Conservation (phyloP, 2,329 filamentous ascomycete species). For the Beauveria medogensis region DNA sequence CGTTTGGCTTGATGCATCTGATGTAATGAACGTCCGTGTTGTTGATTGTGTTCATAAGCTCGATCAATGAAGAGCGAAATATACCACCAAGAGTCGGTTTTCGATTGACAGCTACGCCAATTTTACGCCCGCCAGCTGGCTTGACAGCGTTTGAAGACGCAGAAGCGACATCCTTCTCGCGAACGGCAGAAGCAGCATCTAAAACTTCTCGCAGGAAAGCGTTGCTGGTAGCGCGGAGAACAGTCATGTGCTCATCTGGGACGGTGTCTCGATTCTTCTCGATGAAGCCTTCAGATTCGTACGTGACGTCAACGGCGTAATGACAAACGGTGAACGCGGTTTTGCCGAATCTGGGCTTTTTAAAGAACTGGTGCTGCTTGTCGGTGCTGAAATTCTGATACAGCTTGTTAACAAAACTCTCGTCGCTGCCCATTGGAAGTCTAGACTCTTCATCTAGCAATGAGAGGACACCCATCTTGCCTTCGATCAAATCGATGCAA, state of each 20-base stretch:
- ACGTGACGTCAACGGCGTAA: conserved; percentile 95
- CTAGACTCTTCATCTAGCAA: conserved; percentile 94
- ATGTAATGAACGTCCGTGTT: conserved; percentile 99
- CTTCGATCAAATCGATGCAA: conserved; percentile 96
- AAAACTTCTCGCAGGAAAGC: conserved; percentile 77
- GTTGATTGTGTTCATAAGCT: conserved; percentile 96
- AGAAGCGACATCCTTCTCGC: conserved; percentile 75
- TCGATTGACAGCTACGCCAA: conserved; percentile 84
- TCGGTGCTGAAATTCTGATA: conserved; percentile 86
- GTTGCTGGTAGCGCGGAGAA: conserved; percentile 78
- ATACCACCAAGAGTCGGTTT: conserved; percentile 97
- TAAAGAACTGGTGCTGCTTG: conserved; percentile 88
- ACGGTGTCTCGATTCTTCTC: conserved; percentile 99
- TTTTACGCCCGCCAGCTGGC: conserved; percentile 72
- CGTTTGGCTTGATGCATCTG: conserved; percentile 97
- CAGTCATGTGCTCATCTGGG: conserved; percentile 94
- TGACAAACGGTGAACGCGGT: conserved; percentile 97
- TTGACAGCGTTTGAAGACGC: conserved; percentile 65
- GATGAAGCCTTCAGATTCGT: conserved; percentile 98
- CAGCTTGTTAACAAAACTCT: conserved; percentile 92
- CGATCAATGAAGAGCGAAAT: conserved; percentile 96
- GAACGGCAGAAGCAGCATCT: conserved; percentile 74
- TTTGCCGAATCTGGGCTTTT: conserved; percentile 96
- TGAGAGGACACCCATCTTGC: conserved; percentile 86
- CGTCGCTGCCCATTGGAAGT: conserved; percentile 92